phyloP scores from a whole-genome alignment of 108 stramenopile genomes.

The Cyclotella choctawhatcheeana region DNA sequence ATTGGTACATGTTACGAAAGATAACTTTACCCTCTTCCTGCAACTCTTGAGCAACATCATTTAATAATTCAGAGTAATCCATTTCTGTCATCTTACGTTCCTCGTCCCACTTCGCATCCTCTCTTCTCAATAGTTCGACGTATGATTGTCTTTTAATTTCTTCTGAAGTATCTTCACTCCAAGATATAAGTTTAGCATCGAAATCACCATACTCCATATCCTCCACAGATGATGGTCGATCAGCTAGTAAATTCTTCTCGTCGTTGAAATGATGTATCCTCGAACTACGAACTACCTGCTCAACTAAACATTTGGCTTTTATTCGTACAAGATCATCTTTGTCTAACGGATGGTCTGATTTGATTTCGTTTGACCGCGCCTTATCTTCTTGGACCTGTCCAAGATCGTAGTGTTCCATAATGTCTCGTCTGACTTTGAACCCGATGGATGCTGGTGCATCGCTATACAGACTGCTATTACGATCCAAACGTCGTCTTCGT shows the following conservation, averaged over 20 bases:
- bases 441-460: not conserved
- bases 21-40: slow-evolving; percentile 28
- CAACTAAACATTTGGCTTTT: slow-evolving; percentile 33
- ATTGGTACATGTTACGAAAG: too few relatives aligned
- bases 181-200: slow-evolving; percentile 3
- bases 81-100: slow-evolving; percentile 32
- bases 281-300: slow-evolving; percentile 33
- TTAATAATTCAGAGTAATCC: slow-evolving; percentile 28
- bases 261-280: too few relatives aligned
- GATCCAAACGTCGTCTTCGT: not conserved
- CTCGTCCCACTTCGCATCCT: not conserved
- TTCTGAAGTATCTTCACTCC: slow-evolving; percentile 1
- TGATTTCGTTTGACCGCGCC: not conserved
- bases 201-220: slow-evolving; percentile 6
- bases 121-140: not conserved
- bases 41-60: slow-evolving; percentile 37
- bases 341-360: not conserved
- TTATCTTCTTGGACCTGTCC: too few relatives aligned
- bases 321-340: not conserved
- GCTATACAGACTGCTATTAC: not conserved
- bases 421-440: not conserved
- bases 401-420: not conserved
- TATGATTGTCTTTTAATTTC: not conserved
- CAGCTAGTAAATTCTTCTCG: too few relatives aligned
- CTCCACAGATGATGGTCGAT: too few relatives aligned